Conservation (phyloP, 192 early-diverging fungal species). For the Hyaloraphidium curvatum region DNA sequence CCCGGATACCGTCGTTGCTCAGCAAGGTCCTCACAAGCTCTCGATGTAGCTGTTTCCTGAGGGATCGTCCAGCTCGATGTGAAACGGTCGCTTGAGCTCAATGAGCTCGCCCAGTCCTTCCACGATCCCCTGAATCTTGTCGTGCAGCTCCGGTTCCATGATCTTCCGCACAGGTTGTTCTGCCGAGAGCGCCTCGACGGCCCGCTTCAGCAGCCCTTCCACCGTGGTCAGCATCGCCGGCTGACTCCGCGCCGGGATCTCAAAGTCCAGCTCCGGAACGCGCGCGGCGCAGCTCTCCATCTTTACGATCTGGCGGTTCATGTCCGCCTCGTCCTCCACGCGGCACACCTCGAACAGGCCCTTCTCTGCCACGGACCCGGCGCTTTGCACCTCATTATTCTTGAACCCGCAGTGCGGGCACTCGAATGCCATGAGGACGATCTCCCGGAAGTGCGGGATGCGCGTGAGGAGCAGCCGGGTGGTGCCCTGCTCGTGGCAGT, state of each 20-base stretch:
- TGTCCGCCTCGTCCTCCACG: conserved; percentile 48
- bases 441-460: conserved; percentile 82
- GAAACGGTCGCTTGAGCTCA: conserved; percentile 24
- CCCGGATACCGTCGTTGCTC: no score
- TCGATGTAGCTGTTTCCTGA: conserved; percentile 84
- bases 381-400: conserved; percentile 82
- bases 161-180: conserved; percentile 66
- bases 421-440: conserved; percentile 65
- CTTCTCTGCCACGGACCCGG: conserved; percentile 59
- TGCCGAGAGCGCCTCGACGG: conserved; percentile 57
- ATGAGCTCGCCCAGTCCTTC: conserved; percentile 17
- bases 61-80: conserved; percentile 75
- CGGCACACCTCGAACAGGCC: conserved; percentile 46
- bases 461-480: conserved; percentile 72
- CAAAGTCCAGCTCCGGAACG: conserved; percentile 69
- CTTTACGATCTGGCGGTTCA: conserved; percentile 83
- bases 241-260: conserved; percentile 58
- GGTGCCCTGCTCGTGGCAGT: conserved; percentile 69
- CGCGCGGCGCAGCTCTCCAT: conserved; percentile 56
- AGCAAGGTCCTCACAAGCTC: conserved; percentile 45
- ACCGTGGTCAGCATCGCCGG: conserved; percentile 71
- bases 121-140: conserved; percentile 44
- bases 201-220: conserved; percentile 60
- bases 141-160: conserved; percentile 38
- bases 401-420: conserved; percentile 72